Percentiles rank a stretch among this genome's conserved stretches.
Conservation (phyloP, 1,139 yeast genomes). For the Citeromyces hawaiiensis region DNA sequence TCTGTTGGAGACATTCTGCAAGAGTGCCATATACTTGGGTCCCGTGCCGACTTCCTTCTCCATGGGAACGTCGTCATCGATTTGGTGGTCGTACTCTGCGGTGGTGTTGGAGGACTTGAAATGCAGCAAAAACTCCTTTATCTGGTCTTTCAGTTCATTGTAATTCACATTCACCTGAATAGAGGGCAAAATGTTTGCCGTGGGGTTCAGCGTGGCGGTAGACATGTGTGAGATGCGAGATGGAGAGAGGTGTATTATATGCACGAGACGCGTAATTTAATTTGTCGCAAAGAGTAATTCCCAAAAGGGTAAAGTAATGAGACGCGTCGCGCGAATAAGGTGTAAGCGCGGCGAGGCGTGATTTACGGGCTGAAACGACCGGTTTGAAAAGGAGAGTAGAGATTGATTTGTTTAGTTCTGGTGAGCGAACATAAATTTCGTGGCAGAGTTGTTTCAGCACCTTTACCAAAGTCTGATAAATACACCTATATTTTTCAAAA, state of each 20-base stretch:
- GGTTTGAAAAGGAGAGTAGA: too few relatives aligned
- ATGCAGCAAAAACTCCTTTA: conserved; percentile 46
- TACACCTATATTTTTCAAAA: too few relatives aligned
- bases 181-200: conserved; percentile 27
- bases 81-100: conserved; percentile 14
- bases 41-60: conserved; percentile 24
- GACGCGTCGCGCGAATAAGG: too few relatives aligned
- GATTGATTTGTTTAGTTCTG: too few relatives aligned
- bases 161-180: conserved; percentile 54
- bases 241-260: not conserved
- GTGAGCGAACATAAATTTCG: too few relatives aligned
- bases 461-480: too few relatives aligned
- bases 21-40: conserved; percentile 63
- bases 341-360: too few relatives aligned
- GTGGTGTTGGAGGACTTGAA: conserved; percentile 26
- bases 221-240: not conserved
- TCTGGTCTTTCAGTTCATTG: conserved; percentile 33
- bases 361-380: too few relatives aligned
- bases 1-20: conserved; percentile 78
- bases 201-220: not conserved
- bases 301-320: not conserved
- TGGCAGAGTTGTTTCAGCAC: too few relatives aligned
- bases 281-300: not conserved
- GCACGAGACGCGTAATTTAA: conserved; percentile 1
- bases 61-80: conserved; percentile 14